These are phyloP conservation scores for Chrysoporthe puriensis DNA, from an alignment of 2,329 filamentous ascomycete genomes.

Conservation along the genomic window DNA sequence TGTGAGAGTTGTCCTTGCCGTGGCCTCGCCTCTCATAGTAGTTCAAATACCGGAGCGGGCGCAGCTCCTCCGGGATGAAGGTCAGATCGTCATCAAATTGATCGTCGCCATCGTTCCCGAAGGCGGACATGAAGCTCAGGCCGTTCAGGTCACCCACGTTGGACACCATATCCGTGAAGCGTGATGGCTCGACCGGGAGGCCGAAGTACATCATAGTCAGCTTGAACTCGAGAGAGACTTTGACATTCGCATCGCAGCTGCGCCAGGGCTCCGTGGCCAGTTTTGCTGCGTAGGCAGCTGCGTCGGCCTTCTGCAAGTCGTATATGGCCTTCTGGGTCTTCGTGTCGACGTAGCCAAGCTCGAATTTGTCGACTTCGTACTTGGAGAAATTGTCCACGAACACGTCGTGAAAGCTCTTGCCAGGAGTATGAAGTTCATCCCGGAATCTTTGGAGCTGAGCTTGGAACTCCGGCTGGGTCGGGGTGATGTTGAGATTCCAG, in stretches of 20 bases:
- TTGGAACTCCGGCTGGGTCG: not conserved
- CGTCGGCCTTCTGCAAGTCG: slow-evolving; percentile 13
- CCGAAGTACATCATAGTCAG: slow-evolving; percentile 53
- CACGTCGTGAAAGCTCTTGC: slow-evolving; percentile 16
- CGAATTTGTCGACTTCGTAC: slow-evolving; percentile 21
- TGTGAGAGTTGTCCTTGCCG: slow-evolving; percentile 24
- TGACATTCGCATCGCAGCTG: not conserved
- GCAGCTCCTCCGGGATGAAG: slow-evolving; percentile 23
- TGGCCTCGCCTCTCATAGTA: slow-evolving; percentile 25
- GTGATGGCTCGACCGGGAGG: slow-evolving; percentile 47
- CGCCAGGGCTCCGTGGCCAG: slow-evolving; percentile 5
- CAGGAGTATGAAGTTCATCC: slow-evolving; percentile 4
- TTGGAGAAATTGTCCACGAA: slow-evolving; percentile 15
- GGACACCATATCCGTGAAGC: slow-evolving; percentile 32
- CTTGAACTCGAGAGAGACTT: slow-evolving; percentile 41
- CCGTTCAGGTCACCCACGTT: slow-evolving; percentile 16
- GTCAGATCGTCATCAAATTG: slow-evolving; percentile 31
- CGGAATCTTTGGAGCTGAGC: not conserved
- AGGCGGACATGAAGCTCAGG: slow-evolving; percentile 21
- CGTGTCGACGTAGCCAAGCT: slow-evolving; percentile 20
- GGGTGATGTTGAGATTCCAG: slow-evolving; percentile 14
- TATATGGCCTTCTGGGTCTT: slow-evolving; percentile 10
- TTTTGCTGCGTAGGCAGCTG: not conserved
- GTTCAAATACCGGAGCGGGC: slow-evolving; percentile 30
- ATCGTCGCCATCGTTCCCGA: slow-evolving; percentile 27